Percentiles rank a stretch among this genome's conserved stretches.
phyloP scores from a whole-genome alignment of 257 asterid genomes.

The Plectranthus barbatus region DNA sequence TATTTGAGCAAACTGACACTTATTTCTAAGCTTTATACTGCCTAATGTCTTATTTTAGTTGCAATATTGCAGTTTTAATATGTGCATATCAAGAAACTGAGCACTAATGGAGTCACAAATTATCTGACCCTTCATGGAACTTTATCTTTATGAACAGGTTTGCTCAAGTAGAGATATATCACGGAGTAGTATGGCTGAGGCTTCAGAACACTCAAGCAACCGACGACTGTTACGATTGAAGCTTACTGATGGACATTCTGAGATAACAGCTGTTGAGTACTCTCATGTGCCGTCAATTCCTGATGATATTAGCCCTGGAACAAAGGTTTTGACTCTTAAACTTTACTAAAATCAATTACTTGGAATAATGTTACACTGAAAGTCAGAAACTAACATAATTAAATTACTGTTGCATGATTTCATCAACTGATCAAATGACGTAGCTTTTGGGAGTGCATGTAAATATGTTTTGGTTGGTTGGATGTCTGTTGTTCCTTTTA shows the following conservation, averaged over 20 bases:
- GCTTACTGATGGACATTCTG: slow-evolving; percentile 80
- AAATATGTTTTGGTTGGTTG: not conserved
- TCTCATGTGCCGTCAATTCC: slow-evolving; percentile 59
- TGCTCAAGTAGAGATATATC: slow-evolving; percentile 61
- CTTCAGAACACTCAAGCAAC: slow-evolving; percentile 42
- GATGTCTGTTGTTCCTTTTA: not conserved
- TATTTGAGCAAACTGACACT: not conserved
- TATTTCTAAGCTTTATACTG: not conserved
- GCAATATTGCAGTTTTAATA: not conserved
- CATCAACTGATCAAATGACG: not conserved
- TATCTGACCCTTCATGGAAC: not conserved
- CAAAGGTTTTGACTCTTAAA: slow-evolving; percentile 42
- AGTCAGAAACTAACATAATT: not conserved
- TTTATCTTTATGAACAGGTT: slow-evolving; percentile 26
- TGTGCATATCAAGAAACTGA: not conserved
- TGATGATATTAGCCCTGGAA: slow-evolving; percentile 69
- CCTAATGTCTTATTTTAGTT: not conserved
- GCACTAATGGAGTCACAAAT: not conserved
- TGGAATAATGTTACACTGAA: not conserved
- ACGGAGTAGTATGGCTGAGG: slow-evolving; percentile 42
- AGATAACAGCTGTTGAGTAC: slow-evolving; percentile 62
- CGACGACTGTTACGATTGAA: slow-evolving; percentile 54
- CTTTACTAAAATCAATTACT: not conserved
- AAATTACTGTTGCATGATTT: not conserved
- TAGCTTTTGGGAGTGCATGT: slow-evolving; percentile 5